Conservation (phyloP, 257 asterid genomes). For the Solanum appendiculatum region DNA sequence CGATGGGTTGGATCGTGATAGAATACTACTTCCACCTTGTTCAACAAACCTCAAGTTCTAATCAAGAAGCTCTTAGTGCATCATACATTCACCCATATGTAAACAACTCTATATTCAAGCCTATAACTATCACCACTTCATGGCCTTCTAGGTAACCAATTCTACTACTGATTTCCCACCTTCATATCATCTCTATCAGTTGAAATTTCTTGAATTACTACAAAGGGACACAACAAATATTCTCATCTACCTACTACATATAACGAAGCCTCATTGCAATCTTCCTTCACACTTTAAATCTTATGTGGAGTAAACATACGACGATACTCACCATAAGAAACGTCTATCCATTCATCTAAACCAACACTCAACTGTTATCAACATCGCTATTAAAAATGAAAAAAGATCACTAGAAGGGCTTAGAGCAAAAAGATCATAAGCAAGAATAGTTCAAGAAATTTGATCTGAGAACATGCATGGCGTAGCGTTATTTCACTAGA, state of each 20-base stretch:
- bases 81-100: neutral
- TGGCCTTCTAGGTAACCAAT: neutral
- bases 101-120: neutral
- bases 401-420: neutral
- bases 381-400: neutral
- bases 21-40: neutral
- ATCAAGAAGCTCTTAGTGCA: neutral
- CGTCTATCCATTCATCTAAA: neutral
- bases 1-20: neutral
- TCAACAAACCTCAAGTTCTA: neutral
- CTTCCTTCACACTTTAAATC: neutral
- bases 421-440: neutral
- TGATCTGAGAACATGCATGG: neutral
- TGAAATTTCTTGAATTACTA: neutral
- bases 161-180: neutral
- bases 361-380: neutral
- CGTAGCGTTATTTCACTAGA: neutral
- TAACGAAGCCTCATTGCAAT: too few species aligned
- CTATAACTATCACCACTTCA: neutral
- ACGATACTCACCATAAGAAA: neutral
- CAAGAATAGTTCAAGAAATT: neutral
- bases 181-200: neutral
- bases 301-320: neutral
- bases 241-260: too few species aligned
- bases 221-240: neutral